Percentiles rank a stretch among this genome's conserved stretches.
Conservation (phyloP, 129 eudicot species). For the Chrysanthemum makinoi region DNA sequence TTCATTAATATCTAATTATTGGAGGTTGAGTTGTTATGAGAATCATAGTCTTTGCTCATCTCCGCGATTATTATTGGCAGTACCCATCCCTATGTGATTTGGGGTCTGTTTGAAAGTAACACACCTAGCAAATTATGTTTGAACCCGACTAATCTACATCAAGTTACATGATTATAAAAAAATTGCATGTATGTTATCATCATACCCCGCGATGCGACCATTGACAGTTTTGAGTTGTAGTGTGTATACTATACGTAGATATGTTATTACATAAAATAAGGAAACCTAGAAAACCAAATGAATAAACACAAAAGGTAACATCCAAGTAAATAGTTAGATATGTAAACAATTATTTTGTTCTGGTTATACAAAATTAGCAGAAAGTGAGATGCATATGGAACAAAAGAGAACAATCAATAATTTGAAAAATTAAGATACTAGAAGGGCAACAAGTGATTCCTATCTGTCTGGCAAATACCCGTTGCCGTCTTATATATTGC, state of each 20-base stretch:
- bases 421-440: too few species aligned
- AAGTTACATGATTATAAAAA: neutral
- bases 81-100: too few species aligned
- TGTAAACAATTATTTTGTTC: neutral
- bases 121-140: too few species aligned
- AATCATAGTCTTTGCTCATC: too few species aligned
- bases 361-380: too few species aligned
- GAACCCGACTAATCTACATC: neutral
- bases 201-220: neutral
- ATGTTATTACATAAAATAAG: neutral
- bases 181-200: slow-evolving; percentile 7
- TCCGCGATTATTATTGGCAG: too few species aligned
- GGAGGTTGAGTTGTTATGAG: neutral
- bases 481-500: too few species aligned
- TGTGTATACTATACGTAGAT: neutral
- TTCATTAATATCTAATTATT: neutral
- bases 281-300: neutral
- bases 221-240: neutral
- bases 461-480: too few species aligned
- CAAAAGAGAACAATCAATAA: too few species aligned
- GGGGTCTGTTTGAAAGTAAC: too few species aligned
- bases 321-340: neutral
- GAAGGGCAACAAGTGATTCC: too few species aligned
- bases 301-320: neutral
- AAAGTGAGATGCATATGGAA: too few species aligned